Evolutionary conservation across 139 green algal species (phyloP).

Genomic region (Helicosporidium sp.): DNA sequence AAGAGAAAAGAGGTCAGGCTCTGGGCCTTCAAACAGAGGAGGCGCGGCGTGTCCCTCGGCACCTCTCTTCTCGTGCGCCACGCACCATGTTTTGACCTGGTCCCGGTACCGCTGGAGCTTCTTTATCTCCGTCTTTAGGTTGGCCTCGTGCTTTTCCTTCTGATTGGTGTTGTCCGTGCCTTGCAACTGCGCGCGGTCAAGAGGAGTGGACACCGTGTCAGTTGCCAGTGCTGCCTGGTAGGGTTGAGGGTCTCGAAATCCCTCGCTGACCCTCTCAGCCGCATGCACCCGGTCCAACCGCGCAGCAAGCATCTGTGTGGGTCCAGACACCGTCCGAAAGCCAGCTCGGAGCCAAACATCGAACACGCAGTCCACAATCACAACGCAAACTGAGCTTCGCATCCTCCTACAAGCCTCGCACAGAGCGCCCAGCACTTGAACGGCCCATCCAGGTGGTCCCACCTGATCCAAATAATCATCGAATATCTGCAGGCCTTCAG

Average conservation of each 20-base stretch:
- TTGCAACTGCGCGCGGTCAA: constrained; percentile 45
- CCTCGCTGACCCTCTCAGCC: too few species aligned
- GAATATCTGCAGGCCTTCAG: constrained; percentile 89
- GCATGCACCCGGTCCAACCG: too few species aligned
- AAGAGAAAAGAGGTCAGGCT: background rate
- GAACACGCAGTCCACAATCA: too few species aligned
- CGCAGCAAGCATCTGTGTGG: too few species aligned
- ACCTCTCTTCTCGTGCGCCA: too few species aligned
- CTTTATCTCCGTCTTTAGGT: constrained; percentile 99
- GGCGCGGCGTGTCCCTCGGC: background rate
- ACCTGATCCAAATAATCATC: constrained; percentile 88
- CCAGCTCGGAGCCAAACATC: too few species aligned
- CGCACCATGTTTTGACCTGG: constrained; percentile 92
- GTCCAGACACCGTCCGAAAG: too few species aligned
- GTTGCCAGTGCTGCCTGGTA: background rate
- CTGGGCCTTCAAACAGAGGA: background rate
- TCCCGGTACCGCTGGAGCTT: constrained; percentile 95
- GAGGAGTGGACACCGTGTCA: too few species aligned
- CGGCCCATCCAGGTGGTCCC: background rate
- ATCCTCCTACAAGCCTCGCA: too few species aligned
- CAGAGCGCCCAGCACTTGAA: too few species aligned
- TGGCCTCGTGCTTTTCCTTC: constrained; percentile 89
- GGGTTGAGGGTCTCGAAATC: too few species aligned
- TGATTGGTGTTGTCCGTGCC: constrained; percentile 73
- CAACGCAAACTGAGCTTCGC: too few species aligned